Conservation (phyloP, 768 basidiomycete species). For the Pluteus cervinus region DNA sequence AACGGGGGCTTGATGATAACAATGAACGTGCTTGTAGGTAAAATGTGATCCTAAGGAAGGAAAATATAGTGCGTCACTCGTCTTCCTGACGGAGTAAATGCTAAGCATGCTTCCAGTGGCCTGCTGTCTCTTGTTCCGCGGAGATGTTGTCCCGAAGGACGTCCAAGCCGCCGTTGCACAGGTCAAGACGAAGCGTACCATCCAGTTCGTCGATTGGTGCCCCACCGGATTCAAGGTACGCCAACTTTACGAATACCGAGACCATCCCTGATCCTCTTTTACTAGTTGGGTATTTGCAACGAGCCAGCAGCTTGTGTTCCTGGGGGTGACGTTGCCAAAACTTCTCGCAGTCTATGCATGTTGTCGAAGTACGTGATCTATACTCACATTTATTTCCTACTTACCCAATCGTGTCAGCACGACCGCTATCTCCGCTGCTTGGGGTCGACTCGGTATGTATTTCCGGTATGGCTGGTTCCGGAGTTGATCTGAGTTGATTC, state of each 20-base stretch:
- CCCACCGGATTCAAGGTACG: conserved; percentile 98
- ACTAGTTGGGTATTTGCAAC: conserved; percentile 98
- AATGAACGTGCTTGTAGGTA: too few species aligned
- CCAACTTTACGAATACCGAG: too few species aligned
- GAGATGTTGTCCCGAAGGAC: conserved; percentile 97
- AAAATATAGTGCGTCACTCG: conserved; percentile 79
- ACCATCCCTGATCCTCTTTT: too few species aligned
- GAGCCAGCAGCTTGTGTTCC: conserved; percentile 91
- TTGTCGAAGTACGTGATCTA: conserved; percentile 64
- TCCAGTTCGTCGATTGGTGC: conserved; percentile 98
- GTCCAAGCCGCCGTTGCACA: conserved; percentile 86
- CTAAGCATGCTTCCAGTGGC: conserved; percentile 54
- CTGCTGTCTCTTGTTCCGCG: conserved; percentile 88
- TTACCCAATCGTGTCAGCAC: conserved; percentile 44
- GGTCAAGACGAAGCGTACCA: conserved; percentile 97
- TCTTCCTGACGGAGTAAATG: conserved; percentile 1
- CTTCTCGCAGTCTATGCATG: conserved; percentile 94
- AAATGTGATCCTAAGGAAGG: conserved; percentile 95
- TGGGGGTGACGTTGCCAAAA: conserved; percentile 92
- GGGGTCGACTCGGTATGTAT: conserved; percentile 72
- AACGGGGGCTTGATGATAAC: too few species aligned
- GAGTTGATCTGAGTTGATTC: not conserved
- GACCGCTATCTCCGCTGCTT: conserved; percentile 90
- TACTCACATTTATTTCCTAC: not conserved
- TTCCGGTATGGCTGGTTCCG: not conserved